phyloP scores from a whole-genome alignment of 768 basidiomycete species.

The Trametes meyenii region DNA sequence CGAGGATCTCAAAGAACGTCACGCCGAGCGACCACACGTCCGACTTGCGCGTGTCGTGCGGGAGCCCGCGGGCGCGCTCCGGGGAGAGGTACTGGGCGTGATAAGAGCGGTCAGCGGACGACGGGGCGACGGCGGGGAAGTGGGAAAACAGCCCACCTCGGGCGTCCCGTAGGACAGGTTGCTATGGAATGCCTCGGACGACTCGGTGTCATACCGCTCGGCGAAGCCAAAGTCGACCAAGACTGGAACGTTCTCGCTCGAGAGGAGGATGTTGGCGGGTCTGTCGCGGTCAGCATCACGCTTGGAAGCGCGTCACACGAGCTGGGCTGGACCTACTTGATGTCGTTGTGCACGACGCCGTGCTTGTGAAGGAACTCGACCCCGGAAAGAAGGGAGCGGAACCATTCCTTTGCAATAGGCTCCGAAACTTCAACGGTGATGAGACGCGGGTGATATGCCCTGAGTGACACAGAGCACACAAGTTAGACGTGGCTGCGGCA shows the following conservation, averaged over 20 bases:
- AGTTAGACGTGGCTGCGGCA: not conserved
- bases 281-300: slow-evolving; percentile 41
- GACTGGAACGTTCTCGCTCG: slow-evolving; percentile 75
- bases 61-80: slow-evolving; percentile 83
- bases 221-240: slow-evolving; percentile 98
- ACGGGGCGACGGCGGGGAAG: too few species aligned
- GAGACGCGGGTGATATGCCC: slow-evolving; percentile 85
- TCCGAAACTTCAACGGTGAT: slow-evolving; percentile 90
- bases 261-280: slow-evolving; percentile 92
- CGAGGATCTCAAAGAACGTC: slow-evolving; percentile 93
- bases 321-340: slow-evolving; percentile 64
- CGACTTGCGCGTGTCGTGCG: slow-evolving; percentile 92
- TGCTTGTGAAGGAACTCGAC: slow-evolving; percentile 82
- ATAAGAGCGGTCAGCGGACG: not conserved
- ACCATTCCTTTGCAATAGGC: slow-evolving; percentile 76
- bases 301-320: slow-evolving; percentile 1
- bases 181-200: slow-evolving; percentile 73
- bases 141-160: slow-evolving; percentile 52
- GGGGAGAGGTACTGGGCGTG: slow-evolving; percentile 80
- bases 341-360: slow-evolving; percentile 91
- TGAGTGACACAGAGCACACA: slow-evolving; percentile 33
- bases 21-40: slow-evolving; percentile 87
- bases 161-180: slow-evolving; percentile 90
- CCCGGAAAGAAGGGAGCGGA: slow-evolving; percentile 77
- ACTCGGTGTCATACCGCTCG: slow-evolving; percentile 72